Evolutionary conservation across 371 early-diverging fungal species (phyloP).

Genomic region (Chytridium lagenaria): DNA sequence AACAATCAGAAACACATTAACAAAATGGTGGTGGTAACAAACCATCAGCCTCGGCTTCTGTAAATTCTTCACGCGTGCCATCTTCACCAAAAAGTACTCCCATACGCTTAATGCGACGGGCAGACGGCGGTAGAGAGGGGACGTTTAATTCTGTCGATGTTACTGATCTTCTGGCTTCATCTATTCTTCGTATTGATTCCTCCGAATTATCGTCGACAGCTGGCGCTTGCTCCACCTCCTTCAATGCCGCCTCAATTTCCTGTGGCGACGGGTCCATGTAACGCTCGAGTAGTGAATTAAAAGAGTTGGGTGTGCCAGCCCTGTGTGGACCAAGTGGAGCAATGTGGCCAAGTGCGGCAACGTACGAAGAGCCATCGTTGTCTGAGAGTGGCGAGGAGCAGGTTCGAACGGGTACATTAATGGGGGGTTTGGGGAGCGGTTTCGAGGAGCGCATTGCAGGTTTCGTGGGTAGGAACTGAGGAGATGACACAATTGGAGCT

Average conservation of each 20-base stretch:
- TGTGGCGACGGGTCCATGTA: slow-evolving; percentile 14
- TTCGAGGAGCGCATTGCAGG: neutral
- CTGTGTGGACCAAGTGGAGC: neutral
- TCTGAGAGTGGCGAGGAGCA: too few species aligned
- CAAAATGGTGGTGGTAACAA: too few species aligned
- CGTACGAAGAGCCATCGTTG: neutral
- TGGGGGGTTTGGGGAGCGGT: neutral
- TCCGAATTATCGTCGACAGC: too few species aligned
- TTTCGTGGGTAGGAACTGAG: neutral
- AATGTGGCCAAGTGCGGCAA: neutral
- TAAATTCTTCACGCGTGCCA: too few species aligned
- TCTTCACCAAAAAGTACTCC: neutral
- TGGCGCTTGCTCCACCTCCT: neutral
- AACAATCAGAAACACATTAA: too few species aligned
- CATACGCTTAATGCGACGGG: neutral
- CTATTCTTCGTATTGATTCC: too few species aligned
- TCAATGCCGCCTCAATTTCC: slow-evolving; percentile 8
- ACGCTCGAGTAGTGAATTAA: slow-evolving; percentile 5
- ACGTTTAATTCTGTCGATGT: too few species aligned
- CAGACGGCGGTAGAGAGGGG: too few species aligned
- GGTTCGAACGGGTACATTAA: too few species aligned
- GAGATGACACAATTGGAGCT: too few species aligned
- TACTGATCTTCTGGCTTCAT: too few species aligned
- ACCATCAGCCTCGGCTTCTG: too few species aligned
- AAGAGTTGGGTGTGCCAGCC: neutral